Conservation (phyloP, 1,139 yeast genomes). For the Scheffersomyces parashehatae region DNA sequence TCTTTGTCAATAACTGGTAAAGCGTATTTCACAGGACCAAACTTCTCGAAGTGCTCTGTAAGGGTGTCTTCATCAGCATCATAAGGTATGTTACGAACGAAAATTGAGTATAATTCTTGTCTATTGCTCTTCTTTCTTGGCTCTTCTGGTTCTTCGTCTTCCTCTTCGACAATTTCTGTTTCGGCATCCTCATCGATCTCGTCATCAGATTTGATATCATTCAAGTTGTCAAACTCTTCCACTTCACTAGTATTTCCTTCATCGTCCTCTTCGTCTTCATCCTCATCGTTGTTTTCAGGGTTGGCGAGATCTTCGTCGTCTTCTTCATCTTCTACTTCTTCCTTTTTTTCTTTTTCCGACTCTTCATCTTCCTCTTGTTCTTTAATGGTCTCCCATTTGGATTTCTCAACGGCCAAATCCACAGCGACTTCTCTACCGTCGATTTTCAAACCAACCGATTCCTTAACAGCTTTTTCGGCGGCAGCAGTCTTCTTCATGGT, state of each 20-base stretch:
- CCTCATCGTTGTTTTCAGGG: conserved; percentile 25
- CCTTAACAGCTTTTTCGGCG: conserved; percentile 83
- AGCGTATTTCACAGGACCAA: conserved; percentile 91
- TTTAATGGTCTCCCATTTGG: conserved; percentile 63
- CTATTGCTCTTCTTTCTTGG: conserved; percentile 50
- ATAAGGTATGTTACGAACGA: conserved; percentile 91
- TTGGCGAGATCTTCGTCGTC: conserved; percentile 25
- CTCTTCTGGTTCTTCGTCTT: conserved; percentile 30
- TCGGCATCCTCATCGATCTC: conserved; percentile 22
- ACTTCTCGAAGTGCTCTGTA: conserved; percentile 72
- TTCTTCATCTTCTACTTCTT: conserved; percentile 24
- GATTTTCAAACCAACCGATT: conserved; percentile 69
- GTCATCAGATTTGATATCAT: conserved; percentile 24
- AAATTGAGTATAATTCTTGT: conserved; percentile 70
- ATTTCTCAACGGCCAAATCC: conserved; percentile 88
- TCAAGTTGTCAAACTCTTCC: conserved; percentile 20
- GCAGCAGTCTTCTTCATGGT: conserved; percentile 80
- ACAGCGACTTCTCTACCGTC: conserved; percentile 93
- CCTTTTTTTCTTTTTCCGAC: conserved; percentile 23
- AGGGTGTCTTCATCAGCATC: conserved; percentile 85
- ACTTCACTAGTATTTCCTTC: conserved; percentile 35
- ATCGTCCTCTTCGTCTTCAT: conserved; percentile 30
- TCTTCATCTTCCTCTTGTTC: conserved; percentile 45
- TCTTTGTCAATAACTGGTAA: conserved; percentile 86
- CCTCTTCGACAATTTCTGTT: conserved; percentile 27